phyloP scores from a whole-genome alignment of 805 yeast genomes.

The Candida pini region DNA sequence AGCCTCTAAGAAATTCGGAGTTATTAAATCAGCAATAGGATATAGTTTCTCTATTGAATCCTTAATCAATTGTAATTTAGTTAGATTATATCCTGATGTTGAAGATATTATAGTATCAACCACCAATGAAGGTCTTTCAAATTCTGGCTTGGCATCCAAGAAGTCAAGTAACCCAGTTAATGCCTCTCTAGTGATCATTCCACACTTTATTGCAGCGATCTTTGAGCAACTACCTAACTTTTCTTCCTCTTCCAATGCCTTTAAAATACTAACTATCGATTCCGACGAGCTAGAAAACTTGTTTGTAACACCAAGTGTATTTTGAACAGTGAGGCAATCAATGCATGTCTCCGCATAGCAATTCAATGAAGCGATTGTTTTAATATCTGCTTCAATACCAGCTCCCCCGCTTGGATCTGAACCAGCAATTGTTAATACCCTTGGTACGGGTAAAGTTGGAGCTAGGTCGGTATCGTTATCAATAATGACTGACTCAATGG shows the following conservation, averaged over 20 bases:
- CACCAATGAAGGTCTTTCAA: conserved; percentile 30
- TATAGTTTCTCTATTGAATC: conserved; percentile 35
- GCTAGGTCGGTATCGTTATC: not conserved
- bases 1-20: conserved; percentile 78
- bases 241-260: conserved; percentile 25
- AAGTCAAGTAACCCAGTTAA: conserved; percentile 39
- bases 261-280: conserved; percentile 44
- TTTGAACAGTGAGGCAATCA: conserved; percentile 77
- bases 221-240: no score
- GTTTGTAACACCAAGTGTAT: conserved; percentile 42
- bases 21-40: conserved; percentile 52
- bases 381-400: conserved; percentile 85
- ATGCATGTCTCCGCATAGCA: conserved; percentile 76
- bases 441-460: conserved; percentile 18
- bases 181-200: conserved; percentile 61
- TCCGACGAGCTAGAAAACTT: conserved; percentile 38
- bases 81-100: conserved; percentile 64
- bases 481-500: not conserved
- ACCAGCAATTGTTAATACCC: conserved; percentile 55
- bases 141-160: conserved; percentile 20
- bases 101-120: conserved; percentile 85
- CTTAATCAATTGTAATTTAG: conserved; percentile 31
- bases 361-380: conserved; percentile 68
- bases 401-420: conserved; percentile 90
- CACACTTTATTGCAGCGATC: conserved; percentile 71